Evolutionary conservation across 2,329 filamentous ascomycete species (phyloP).

Genomic region (Cladosporium sp.): DNA sequence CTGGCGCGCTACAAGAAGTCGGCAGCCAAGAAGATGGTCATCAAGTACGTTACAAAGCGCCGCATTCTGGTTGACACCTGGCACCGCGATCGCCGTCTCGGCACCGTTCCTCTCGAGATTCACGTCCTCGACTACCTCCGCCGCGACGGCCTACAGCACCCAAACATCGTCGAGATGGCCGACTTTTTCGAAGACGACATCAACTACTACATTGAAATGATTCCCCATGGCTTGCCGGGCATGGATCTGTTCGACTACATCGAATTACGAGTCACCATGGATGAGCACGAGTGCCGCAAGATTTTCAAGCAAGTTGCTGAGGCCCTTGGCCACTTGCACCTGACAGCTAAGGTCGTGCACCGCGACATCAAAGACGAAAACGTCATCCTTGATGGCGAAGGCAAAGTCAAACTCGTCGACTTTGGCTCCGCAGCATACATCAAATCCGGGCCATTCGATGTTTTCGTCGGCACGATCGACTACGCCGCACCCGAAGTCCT

Average conservation of each 20-base stretch:
- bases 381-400: constrained; percentile 90
- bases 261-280: constrained; percentile 92
- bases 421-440: constrained; percentile 98
- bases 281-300: constrained; percentile 85
- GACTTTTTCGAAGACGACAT: constrained; percentile 71
- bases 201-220: constrained; percentile 99
- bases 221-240: constrained; percentile 86
- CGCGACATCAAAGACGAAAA: constrained; percentile 99
- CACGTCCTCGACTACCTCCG: constrained; percentile 93
- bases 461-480: constrained; percentile 98
- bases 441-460: constrained; percentile 96
- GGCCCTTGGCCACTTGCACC: constrained; percentile 87
- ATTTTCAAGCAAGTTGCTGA: constrained; percentile 92
- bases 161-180: constrained; percentile 66
- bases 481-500: constrained; percentile 98
- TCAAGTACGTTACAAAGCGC: constrained; percentile 97
- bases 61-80: constrained; percentile 97
- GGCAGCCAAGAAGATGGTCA: constrained; percentile 75
- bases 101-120: constrained; percentile 93
- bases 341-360: constrained; percentile 85
- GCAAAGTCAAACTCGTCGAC: constrained; percentile 93
- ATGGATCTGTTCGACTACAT: constrained; percentile 99
- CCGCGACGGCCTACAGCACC: constrained; percentile 61
- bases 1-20: constrained; percentile 76
- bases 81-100: constrained; percentile 88